Base-by-base conservation (phyloP, 140 eudicot genomes). In the Erigeron philadelphicus region DNA sequence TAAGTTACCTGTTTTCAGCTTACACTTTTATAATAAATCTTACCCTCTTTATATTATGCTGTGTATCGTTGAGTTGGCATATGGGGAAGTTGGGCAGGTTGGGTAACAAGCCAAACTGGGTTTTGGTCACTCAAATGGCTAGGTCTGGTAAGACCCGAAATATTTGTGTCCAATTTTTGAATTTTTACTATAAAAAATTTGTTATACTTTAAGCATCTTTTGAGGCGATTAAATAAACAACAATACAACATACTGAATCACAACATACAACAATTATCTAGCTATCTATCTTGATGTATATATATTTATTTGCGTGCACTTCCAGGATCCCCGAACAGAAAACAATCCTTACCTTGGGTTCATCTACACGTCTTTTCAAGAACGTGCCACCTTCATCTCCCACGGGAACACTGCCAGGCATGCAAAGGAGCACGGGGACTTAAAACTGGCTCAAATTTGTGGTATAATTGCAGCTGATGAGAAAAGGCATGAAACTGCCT, bases 351-450 rank as follows among this genome's bases (percentile, higher is more conserved):
- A 90, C 67, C 84, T 85, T 2, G 95, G 97, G 19, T 88, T 85
- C 68, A 85, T 90, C 53, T 90, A 88, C 77, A 88, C 97, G 1
- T 90, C 97, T 9, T 88, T 90, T 72, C 97, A 90, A 84, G 97
- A 90, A 67, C 72, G 97, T 21, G 97, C 97, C 13, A 90, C 97
- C 8, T 88, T 90, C 50, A 41, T 90, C 43, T 88, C 95, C 41
- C 97, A 90, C 17, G 97, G 90, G 7, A 90, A 90, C 95, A 90
- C 96, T 4, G 97, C 97, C 60, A 71, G 95, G 8, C 96, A 66
- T 8, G 97, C 97, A 7, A 78, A 86, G 80, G 86, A 85, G 9
- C 82, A 80, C 3, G 96, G 96, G 6, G 90, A 88, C 69, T 4
- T 80, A 9, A 87, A 90, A 52, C 83, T 90, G 42, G 97, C 97